Evolutionary conservation across 1,284 basidiomycete species (phyloP), one percentile per base, ranked within the genome.

Genomic region (Tremellales sp.): DNA sequence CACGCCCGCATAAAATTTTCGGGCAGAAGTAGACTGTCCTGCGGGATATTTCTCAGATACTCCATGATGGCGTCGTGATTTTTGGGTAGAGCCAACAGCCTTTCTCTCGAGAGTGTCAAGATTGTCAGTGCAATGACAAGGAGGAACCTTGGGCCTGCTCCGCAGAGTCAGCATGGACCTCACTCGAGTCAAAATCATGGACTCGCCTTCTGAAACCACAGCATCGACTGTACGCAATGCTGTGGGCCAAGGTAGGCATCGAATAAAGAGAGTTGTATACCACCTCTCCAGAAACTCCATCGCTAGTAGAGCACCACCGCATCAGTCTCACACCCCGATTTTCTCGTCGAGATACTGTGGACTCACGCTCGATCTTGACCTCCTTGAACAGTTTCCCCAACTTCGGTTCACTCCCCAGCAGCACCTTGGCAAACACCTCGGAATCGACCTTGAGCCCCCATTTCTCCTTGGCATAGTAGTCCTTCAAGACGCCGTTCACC

Each of bases 191-290:
- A 45, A 10, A 37, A 13, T 26, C 47, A 8, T 18, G 31, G 48
- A 46, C 65, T 47, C 56, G 88, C 87, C 89, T 73, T 93, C 89
- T 48, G 81, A 84, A 28, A 95, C 75, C 65, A 94, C 89, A 3
- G 92, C 72, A 65, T 97, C 92, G 84, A 90, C 89, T 4, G 91
- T 78, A 14, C 91, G 78, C 46, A 87, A 78, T 19, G 88, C 73
- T 48, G 85, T 85, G 2, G 85, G 82, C 42, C 79, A 76, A 0
- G 92, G 87, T n/a, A 97, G 76, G 3, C 79, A 78, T 7, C 84
- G 81, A 3, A 84, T 82, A 56, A 91, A 94, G 25, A 93, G 66
- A 10, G 61, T 58, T 43, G 57, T 61, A 47, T 63, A 69, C 68
- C 68, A 71, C 26, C 48, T 58, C 24, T 60, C 58, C 9, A 71